phyloP scores from a whole-genome alignment of 148 eudicot genomes.

The Camellia sinensis region DNA sequence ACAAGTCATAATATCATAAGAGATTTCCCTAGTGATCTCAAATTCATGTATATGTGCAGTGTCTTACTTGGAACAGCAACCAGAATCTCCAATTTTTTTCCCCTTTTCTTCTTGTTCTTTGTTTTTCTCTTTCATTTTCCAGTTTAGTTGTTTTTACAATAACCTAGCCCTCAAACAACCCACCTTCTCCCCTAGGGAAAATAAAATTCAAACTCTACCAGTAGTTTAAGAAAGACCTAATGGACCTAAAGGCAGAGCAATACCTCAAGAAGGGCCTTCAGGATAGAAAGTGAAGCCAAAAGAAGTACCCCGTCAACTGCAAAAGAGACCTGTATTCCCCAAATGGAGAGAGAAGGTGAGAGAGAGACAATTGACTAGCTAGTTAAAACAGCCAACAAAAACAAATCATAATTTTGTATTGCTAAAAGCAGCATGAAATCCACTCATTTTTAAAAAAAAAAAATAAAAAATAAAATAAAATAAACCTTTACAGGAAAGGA shows the following conservation, averaged over 20 bases:
- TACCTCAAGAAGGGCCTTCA: slow-evolving; percentile 32
- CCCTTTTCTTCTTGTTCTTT: not conserved
- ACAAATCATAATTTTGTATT: not conserved
- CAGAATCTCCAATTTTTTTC: not conserved
- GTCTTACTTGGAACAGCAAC: not conserved
- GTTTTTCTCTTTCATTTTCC: not conserved
- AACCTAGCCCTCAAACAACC: not conserved
- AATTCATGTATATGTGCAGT: not conserved
- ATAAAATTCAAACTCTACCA: not conserved
- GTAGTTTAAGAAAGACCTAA: not conserved
- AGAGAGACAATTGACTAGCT: not conserved
- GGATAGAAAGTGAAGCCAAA: slow-evolving; percentile 26
- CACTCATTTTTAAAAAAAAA: not conserved
- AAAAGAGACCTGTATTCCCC: slow-evolving; percentile 24
- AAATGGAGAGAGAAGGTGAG: not conserved
- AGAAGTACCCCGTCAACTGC: slow-evolving; percentile 27
- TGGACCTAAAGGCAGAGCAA: not conserved
- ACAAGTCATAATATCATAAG: not conserved
- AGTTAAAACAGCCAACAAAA: not conserved
- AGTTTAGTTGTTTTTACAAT: not conserved
- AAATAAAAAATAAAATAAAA: not conserved
- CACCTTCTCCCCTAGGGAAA: not conserved
- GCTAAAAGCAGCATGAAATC: not conserved
- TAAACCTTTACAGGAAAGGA: not conserved
- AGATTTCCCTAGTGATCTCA: not conserved